Base-by-base conservation (phyloP, 352 stramenopile genomes). In the Plasmopara muralis region DNA sequence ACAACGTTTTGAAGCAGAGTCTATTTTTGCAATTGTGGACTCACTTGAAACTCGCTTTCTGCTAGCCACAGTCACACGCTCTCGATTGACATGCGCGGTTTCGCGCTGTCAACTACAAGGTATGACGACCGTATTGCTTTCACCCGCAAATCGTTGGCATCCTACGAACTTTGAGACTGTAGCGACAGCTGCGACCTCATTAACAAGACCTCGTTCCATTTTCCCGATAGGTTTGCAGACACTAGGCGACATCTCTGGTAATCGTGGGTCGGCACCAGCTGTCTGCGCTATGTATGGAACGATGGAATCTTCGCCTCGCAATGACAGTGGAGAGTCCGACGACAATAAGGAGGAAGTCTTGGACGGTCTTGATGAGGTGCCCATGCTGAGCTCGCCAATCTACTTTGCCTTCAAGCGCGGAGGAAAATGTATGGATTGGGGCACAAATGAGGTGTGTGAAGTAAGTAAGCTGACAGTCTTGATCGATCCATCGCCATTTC, bases 1-100 rank as follows among this genome's bases (percentile, higher is more conserved):
- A 2, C 50, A 59, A 41, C 57, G 60, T 8, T 43, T 53, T 8
- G 85, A 82, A 3, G 57, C 68, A 7, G 82, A 89, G 25, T 70
- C 72, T n/a, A 69, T 89, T 0, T 87, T 84, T 52, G 74, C 82
- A 9, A 84, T 92, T 47, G 78, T 92, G n/a, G 76, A 87, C 52
- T 72, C 68, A 9, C 57, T 70, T 12, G 60, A 79, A 28, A 85
- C 79, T 55, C 55, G 65, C 12, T 83, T 87, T 43, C 45, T 89
- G 44, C 50, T 91, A 8, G 77, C 74, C 15, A 87, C 81, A n/a
- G 81, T 89, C 29, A 88, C 77, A 4, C 65, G 81, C 18, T 60
- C 62, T 8, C 59, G 72, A 28, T 59, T 91, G 15, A 60, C 76
- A 13, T 63, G 65, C 10, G 76, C 78, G 1, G 66, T 91, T 16